Percentiles rank a stretch among this genome's conserved stretches.
Evolutionary conservation across 495 filamentous ascomycete species (phyloP).

Genomic region (Xylaria nigripes): DNA sequence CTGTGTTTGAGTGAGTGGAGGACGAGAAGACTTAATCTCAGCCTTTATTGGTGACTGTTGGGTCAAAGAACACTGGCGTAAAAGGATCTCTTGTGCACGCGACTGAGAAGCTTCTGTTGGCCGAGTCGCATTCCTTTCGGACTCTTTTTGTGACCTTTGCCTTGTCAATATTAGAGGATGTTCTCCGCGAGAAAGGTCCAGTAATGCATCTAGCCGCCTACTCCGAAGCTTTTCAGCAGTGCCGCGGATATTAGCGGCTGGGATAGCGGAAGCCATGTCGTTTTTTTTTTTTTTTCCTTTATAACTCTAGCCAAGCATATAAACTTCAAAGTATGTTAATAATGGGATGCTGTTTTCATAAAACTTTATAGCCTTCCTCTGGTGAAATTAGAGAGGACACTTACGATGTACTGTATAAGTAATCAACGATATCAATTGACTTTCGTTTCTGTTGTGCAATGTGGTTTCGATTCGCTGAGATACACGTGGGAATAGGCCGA

Average conservation of each 20-base stretch:
- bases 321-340: slow-evolving; percentile 5
- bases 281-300: slow-evolving; percentile 8
- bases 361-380: background rate
- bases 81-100: slow-evolving; percentile 21
- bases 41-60: slow-evolving; percentile 21
- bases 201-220: slow-evolving; percentile 8
- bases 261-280: slow-evolving; percentile 12
- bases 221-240: background rate
- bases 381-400: background rate
- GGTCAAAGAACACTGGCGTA: slow-evolving; percentile 26
- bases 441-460: background rate
- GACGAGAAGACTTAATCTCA: slow-evolving; percentile 14
- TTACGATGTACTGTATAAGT: background rate
- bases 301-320: slow-evolving; percentile 4
- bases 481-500: background rate
- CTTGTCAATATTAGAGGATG: background rate
- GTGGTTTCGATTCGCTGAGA: background rate
- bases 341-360: background rate
- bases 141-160: background rate
- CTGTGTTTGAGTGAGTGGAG: slow-evolving; percentile 26
- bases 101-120: background rate
- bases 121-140: background rate
- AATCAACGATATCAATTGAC: background rate
- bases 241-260: slow-evolving; percentile 1
- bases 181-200: slow-evolving; percentile 9